These are phyloP conservation scores for Penicillium sumatraense DNA, from an alignment of 2,329 filamentous ascomycete species.

Conservation along the genomic window DNA sequence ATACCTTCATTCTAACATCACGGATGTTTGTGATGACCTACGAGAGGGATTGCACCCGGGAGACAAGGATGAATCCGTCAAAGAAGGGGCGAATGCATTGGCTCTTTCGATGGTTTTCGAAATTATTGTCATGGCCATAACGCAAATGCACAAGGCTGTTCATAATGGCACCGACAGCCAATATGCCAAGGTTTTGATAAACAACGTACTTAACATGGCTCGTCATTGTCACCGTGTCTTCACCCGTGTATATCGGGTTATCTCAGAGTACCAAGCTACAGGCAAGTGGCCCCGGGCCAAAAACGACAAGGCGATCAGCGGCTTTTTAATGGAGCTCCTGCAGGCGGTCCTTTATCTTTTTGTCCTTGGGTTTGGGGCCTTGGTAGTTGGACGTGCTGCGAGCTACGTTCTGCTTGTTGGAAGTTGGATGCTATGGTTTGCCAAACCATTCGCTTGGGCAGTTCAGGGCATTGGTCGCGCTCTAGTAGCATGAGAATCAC, in stretches of 20 bases:
- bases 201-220: slow-evolving; percentile 35
- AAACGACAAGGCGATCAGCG: slow-evolving; percentile 33
- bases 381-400: slow-evolving; percentile 36
- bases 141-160: slow-evolving; percentile 31
- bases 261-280: slow-evolving; percentile 37
- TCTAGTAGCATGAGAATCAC: slow-evolving; percentile 26
- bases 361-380: slow-evolving; percentile 36
- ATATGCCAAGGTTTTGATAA: slow-evolving; percentile 28
- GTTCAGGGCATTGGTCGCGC: slow-evolving; percentile 33
- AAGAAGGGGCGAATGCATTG: slow-evolving; percentile 23
- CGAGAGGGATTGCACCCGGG: slow-evolving; percentile 14
- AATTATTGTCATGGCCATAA: slow-evolving; percentile 33
- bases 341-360: slow-evolving; percentile 40
- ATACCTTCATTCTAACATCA: slow-evolving; percentile 24
- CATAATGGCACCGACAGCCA: slow-evolving; percentile 28
- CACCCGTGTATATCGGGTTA: slow-evolving; percentile 27
- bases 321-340: slow-evolving; percentile 35
- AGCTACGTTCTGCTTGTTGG: slow-evolving; percentile 39
- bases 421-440: slow-evolving; percentile 44
- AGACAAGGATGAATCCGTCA: slow-evolving; percentile 16
- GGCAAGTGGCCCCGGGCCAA: slow-evolving; percentile 34
- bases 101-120: slow-evolving; percentile 36
- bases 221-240: slow-evolving; percentile 37
- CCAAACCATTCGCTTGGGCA: slow-evolving; percentile 38
- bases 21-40: slow-evolving; percentile 23